These are phyloP conservation scores for Nematocida sp. DNA, from an alignment of 371 early-diverging fungal species.

Conservation along the genomic window DNA sequence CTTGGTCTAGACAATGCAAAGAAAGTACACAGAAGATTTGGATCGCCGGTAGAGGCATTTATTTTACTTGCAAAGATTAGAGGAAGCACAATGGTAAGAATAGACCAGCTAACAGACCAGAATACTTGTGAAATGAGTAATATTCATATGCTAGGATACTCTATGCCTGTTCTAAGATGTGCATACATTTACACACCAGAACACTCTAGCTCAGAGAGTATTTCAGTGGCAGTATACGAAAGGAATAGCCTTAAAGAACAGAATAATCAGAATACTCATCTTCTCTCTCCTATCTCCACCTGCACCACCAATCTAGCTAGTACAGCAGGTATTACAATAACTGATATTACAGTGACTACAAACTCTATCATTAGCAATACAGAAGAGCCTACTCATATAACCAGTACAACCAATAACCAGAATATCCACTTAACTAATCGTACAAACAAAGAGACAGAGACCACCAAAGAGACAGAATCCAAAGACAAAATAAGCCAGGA, in stretches of 20 bases:
- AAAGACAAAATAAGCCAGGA: too few species aligned
- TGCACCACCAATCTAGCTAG: too few species aligned
- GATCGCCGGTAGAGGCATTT: constrained; percentile 59
- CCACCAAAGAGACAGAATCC: too few species aligned
- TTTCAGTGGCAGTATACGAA: constrained; percentile 23
- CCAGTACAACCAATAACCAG: too few species aligned
- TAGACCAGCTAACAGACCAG: constrained; percentile 36
- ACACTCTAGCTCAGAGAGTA: constrained; percentile 27
- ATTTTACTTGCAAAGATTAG: constrained; percentile 61
- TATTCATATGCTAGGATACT: constrained; percentile 20
- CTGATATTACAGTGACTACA: too few species aligned
- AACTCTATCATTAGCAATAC: too few species aligned
- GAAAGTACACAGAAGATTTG: constrained; percentile 50
- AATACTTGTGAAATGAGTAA: background rate
- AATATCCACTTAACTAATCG: too few species aligned
- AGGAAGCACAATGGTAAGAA: constrained; percentile 53
- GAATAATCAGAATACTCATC: too few species aligned
- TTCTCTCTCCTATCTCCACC: too few species aligned
- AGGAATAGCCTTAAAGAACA: background rate
- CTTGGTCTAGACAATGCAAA: background rate
- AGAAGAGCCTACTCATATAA: too few species aligned
- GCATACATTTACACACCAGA: constrained; percentile 33
- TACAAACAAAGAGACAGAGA: too few species aligned
- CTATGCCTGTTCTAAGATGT: constrained; percentile 7
- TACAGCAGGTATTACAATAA: too few species aligned